Evolutionary conservation across 805 yeast genomes (phyloP).

Genomic region (Priceomyces carsonii): DNA sequence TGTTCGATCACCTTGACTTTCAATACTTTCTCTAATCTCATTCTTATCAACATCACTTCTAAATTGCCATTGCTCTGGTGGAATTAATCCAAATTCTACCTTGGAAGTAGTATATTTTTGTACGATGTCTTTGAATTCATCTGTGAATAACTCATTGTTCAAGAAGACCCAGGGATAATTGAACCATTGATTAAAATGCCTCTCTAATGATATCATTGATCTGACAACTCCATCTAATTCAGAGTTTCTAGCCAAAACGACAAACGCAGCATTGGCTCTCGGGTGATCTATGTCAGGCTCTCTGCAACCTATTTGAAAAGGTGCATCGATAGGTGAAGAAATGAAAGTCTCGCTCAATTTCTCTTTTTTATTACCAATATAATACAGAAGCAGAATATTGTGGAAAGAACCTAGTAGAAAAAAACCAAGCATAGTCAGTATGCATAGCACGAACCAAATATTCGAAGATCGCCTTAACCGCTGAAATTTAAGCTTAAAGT

Average conservation of each 20-base stretch:
- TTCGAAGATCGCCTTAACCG: too few relatives aligned
- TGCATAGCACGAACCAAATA: too few relatives aligned
- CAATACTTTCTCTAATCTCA: conserved; percentile 56
- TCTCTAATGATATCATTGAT: conserved; percentile 74
- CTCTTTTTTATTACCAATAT: neutral
- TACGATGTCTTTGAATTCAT: conserved; percentile 60
- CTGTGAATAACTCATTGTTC: conserved; percentile 74
- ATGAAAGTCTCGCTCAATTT: conserved; percentile 10
- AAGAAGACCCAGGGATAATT: conserved; percentile 90
- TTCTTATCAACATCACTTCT: conserved; percentile 37
- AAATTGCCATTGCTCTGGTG: conserved; percentile 68
- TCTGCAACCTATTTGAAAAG: conserved; percentile 58
- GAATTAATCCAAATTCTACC: conserved; percentile 72
- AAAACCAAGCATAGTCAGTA: too few relatives aligned
- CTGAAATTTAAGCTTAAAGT: too few relatives aligned
- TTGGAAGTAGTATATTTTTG: conserved; percentile 53
- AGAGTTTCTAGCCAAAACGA: conserved; percentile 77
- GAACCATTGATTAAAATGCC: conserved; percentile 92
- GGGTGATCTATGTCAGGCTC: conserved; percentile 41
- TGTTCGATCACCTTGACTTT: conserved; percentile 77
- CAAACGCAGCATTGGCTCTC: conserved; percentile 80
- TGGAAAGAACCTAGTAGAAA: too few relatives aligned
- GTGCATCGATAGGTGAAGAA: conserved; percentile 28
- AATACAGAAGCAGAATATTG: too few relatives aligned
- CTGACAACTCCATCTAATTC: conserved; percentile 77